Conservation (phyloP, 2,329 filamentous ascomycete species). For the Penicillium palitans region DNA sequence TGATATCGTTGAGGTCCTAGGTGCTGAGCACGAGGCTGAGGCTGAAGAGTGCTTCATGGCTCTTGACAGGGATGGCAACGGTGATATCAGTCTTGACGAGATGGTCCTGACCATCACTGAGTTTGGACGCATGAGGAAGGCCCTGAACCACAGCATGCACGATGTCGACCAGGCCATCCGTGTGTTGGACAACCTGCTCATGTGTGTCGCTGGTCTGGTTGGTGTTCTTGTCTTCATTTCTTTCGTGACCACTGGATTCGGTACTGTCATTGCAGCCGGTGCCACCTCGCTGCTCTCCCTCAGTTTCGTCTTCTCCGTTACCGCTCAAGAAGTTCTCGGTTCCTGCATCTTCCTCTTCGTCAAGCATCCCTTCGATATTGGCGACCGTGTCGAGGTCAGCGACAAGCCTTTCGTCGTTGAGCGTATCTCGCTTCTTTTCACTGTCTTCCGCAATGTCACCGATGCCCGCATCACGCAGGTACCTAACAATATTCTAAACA, state of each 20-base stretch:
- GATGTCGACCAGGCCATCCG: conserved; percentile 93
- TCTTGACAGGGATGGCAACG: conserved; percentile 85
- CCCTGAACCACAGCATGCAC: conserved; percentile 90
- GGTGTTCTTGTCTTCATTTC: conserved; percentile 84
- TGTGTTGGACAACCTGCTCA: conserved; percentile 83
- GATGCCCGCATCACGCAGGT: conserved; percentile 79
- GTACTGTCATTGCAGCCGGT: conserved; percentile 81
- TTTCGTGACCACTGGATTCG: conserved; percentile 84
- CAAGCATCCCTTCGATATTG: conserved; percentile 96
- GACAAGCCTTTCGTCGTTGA: conserved; percentile 75
- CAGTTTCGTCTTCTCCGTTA: conserved; percentile 94
- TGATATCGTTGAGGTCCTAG: conserved; percentile 86
- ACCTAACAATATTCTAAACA: conserved; percentile 90
- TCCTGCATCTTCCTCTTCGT: conserved; percentile 98
- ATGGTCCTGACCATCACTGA: conserved; percentile 87
- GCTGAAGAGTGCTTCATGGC: conserved; percentile 81
- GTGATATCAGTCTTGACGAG: conserved; percentile 91
- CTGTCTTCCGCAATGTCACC: conserved; percentile 81
- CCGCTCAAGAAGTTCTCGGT: conserved; percentile 91
- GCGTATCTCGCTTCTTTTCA: conserved; percentile 91
- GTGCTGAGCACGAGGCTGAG: conserved; percentile 68
- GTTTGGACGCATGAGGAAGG: conserved; percentile 80
- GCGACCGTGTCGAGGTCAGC: conserved; percentile 83
- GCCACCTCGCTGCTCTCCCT: conserved; percentile 89
- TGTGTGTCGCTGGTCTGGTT: conserved; percentile 77